Evolutionary conservation across 805 yeast species (phyloP).

Genomic region (Vanderwaltozyma yarrowii): DNA sequence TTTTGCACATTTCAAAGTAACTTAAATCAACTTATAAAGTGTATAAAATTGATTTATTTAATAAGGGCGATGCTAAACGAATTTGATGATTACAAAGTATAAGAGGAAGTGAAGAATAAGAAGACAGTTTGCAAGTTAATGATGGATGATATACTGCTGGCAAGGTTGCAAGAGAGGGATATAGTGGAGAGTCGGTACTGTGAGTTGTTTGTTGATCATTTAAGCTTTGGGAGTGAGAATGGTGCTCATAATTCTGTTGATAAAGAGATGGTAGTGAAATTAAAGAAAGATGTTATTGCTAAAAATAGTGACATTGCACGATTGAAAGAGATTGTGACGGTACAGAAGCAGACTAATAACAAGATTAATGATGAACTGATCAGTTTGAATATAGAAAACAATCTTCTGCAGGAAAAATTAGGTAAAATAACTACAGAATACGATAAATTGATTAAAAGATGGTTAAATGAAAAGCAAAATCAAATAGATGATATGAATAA

Average conservation of each 20-base stretch:
- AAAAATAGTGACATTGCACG: constrained; percentile 19
- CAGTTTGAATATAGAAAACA: constrained; percentile 46
- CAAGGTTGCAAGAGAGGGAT: constrained; percentile 13
- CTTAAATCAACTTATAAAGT: too few species aligned
- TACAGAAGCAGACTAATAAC: constrained; percentile 48
- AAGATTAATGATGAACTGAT: constrained; percentile 59
- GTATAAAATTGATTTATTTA: too few species aligned
- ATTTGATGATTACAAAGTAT: too few species aligned
- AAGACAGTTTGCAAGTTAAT: too few species aligned
- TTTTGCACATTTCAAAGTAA: too few species aligned
- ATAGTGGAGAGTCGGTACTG: constrained; percentile 11
- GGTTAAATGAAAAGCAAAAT: constrained; percentile 46
- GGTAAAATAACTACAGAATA: constrained; percentile 38
- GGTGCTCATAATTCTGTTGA: background rate
- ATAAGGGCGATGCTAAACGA: background rate
- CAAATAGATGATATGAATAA: constrained; percentile 53
- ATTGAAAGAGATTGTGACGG: constrained; percentile 23
- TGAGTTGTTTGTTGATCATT: too few species aligned
- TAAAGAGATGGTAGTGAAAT: background rate
- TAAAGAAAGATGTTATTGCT: background rate
- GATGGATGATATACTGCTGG: constrained; percentile 3
- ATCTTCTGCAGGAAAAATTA: constrained; percentile 28
- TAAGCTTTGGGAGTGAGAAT: too few species aligned
- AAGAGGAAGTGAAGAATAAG: too few species aligned
- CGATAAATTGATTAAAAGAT: constrained; percentile 40